Base-by-base conservation (phyloP, 2,329 filamentous ascomycete genomes). In the Cadophora sp. region DNA sequence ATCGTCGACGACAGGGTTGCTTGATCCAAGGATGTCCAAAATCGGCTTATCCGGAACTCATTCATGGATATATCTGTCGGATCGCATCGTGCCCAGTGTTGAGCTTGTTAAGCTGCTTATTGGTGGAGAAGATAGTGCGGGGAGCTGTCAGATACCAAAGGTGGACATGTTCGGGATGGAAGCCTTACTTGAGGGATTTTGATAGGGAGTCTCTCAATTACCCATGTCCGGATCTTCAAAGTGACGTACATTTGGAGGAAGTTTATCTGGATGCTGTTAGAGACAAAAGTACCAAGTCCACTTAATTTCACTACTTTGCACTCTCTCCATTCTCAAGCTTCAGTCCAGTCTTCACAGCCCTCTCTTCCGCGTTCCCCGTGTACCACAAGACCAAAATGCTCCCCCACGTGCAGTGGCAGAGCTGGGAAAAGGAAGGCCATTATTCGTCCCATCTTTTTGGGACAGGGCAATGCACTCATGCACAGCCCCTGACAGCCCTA, bases 131-230 rank as follows among this genome's bases (percentile, higher is more conserved):
- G 5, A 43, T 19, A 43, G 34, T 59, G 56, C 34, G 56, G 56
- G 56, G 56, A 59, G 56, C 56, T 59, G 56, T 59, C 56, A 59
- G 56, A 59, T 37, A 14, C 22, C 31, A 40, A 59, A 24, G 31
- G 55, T 59, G 55, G 55, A 59, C 16, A 6, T 40, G 56, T n/a
- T 22, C 16, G n/a, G 31, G 34, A 58, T 4, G 56, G 22, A 26
- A 59, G 56, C 56, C 55, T 40, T 22, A 59, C 31, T 59, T 59
- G 56, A 59, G 56, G 56, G 56, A 59, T 59, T 40, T 59, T 40
- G 56, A 27, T 59, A 40, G 31, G 56, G n/a, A 34, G 27, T 43
- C 12, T 24, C 12, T 19, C 8, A 43, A 19, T 8, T 40, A 40
- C 24, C 56, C 56, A 26, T 59, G 56, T 43, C 22, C 27, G 9